phyloP scores from a whole-genome alignment of 2,329 filamentous ascomycete genomes.

The Paraphoma sp. region DNA sequence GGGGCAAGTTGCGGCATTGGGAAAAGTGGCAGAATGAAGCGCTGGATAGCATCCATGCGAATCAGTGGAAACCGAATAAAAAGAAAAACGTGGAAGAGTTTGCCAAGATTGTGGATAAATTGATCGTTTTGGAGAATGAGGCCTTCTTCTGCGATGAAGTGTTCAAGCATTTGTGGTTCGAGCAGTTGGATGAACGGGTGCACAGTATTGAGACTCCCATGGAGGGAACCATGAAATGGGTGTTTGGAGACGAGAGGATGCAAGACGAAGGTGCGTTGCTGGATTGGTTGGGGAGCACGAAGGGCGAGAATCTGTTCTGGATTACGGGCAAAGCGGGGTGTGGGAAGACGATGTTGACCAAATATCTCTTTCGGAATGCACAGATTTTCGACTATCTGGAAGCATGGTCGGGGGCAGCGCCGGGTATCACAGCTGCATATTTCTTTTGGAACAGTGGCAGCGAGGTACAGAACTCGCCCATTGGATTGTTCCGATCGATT shows the following conservation, averaged over 20 bases:
- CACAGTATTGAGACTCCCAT: slow-evolving; percentile 27
- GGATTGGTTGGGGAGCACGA: slow-evolving; percentile 34
- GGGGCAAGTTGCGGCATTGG: slow-evolving; percentile 14
- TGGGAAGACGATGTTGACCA: slow-evolving; percentile 57
- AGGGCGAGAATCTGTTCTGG: slow-evolving; percentile 39
- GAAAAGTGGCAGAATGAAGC: slow-evolving; percentile 39
- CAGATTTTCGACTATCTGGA: slow-evolving; percentile 31
- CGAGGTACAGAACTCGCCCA: slow-evolving; percentile 33
- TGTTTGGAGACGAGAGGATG: slow-evolving; percentile 23
- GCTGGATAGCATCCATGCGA: slow-evolving; percentile 29
- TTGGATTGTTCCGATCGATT: slow-evolving; percentile 32
- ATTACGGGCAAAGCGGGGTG: slow-evolving; percentile 52
- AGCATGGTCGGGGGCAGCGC: slow-evolving; percentile 35
- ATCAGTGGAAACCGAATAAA: slow-evolving; percentile 35
- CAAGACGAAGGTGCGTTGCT: slow-evolving; percentile 25
- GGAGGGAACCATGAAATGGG: slow-evolving; percentile 31
- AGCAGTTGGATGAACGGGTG: slow-evolving; percentile 31
- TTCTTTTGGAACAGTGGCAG: slow-evolving; percentile 54
- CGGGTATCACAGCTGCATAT: slow-evolving; percentile 47
- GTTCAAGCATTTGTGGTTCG: slow-evolving; percentile 30
- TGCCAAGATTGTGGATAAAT: slow-evolving; percentile 27
- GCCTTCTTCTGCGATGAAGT: slow-evolving; percentile 29
- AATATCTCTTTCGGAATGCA: slow-evolving; percentile 41
- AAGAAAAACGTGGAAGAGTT: slow-evolving; percentile 41
- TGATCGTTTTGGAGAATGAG: slow-evolving; percentile 28